Evolutionary conservation across 2,329 filamentous ascomycete genomes (phyloP).

Genomic region (Sordariomycetes sp.): DNA sequence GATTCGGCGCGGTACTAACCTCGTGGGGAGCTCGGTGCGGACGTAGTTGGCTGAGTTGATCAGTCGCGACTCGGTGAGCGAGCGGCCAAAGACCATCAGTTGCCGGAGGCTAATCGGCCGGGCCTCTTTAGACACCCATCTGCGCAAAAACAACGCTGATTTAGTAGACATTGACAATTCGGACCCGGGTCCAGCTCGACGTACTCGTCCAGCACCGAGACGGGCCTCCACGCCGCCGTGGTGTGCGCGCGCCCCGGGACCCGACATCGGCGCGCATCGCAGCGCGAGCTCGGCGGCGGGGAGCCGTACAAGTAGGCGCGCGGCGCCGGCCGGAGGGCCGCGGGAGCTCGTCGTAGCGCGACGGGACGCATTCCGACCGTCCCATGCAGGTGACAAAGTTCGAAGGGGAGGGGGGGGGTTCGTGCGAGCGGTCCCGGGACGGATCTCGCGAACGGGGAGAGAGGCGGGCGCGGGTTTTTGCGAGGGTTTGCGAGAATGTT

Average conservation of each 20-base stretch:
- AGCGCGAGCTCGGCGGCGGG: neutral
- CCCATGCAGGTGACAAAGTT: neutral
- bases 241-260: neutral
- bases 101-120: constrained; percentile 93
- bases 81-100: constrained; percentile 92
- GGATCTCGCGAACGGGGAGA: too few relatives aligned
- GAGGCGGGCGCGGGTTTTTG: neutral
- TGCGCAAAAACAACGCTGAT: constrained; percentile 19
- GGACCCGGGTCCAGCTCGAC: constrained; percentile 10
- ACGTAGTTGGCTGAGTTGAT: constrained; percentile 97
- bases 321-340: neutral
- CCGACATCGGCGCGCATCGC: neutral
- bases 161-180: neutral
- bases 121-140: constrained; percentile 87
- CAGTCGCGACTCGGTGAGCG: constrained; percentile 76
- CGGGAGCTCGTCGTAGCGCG: constrained; percentile 2
- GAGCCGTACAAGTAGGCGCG: neutral
- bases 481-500: neutral
- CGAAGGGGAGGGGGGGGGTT: neutral
- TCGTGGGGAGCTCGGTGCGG: constrained; percentile 79
- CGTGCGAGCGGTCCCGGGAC: neutral
- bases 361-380: constrained; percentile 3
- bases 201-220: constrained; percentile 52
- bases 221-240: constrained; percentile 41
- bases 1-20: constrained; percentile 41